Evolutionary conservation across 2,329 filamentous ascomycete species (phyloP), one percentile per base, ranked within the genome.

Genomic region (Thermomyces lanuginosus): DNA sequence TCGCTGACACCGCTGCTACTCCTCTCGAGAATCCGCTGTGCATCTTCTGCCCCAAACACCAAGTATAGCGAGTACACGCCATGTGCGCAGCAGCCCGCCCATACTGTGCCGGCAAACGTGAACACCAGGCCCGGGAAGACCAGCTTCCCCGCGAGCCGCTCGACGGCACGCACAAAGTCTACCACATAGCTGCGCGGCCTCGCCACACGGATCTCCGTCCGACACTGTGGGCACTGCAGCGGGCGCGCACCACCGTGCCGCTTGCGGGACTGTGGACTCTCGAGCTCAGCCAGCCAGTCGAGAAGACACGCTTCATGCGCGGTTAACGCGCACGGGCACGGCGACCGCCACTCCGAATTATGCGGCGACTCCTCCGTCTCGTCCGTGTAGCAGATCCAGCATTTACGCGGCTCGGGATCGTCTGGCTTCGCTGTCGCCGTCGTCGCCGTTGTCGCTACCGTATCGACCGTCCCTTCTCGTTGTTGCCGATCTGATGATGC

Each of bases 211-310:
- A 95, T 92, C 38, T 72, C 66, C 2, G 72, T 67, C 49, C 92
- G 89, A 65, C 89, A 98, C 36, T 92, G 79, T 2, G 86, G 86
- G 47, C 89, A 98, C 28, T 69, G 60, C 36, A 93, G 71, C 34
- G 73, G 72, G 29, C 71, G 69, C 15, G 46, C 48, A 11, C 48
- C 61, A 49, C 46, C 66, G 52, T 48, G 50, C 38, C 58, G 51
- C 37, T 58, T 55, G 34, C 59, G 45, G 10, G 66, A 55, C 19
- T 58, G 64, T 2, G 68, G 67, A 12, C 66, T 61, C 54, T 93
- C 83, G 45, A 82, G 70, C 46, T 92, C 82, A n/a, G 80, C 76
- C 10, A 95, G 76, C 84, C 84, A 98, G 43, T 82, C 77, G 20
- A 95, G 63, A 38, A 95, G 65, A 48, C 84, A 92, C 33, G 72